These are phyloP conservation scores for Euphorbia tirucalli DNA, from an alignment of 345 rosid genomes.

Conservation along the genomic window DNA sequence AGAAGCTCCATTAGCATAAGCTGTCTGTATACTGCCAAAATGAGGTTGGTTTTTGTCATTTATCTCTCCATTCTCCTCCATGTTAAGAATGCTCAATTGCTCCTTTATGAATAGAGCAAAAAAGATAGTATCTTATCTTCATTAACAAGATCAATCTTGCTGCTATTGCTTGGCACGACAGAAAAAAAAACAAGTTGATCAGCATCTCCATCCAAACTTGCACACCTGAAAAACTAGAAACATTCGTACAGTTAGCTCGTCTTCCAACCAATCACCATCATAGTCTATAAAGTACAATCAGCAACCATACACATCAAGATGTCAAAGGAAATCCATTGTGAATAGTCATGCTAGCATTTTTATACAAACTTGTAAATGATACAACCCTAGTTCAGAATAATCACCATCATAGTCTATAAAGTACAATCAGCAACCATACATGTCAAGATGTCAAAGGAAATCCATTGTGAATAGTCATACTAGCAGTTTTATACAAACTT, in stretches of 20 bases:
- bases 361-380: too few relatives aligned
- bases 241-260: constrained; percentile 29
- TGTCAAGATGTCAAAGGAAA: neutral
- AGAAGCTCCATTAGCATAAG: constrained; percentile 96
- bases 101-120: constrained; percentile 80
- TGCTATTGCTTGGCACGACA: constrained; percentile 35
- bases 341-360: constrained; percentile 4
- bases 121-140: constrained; percentile 91
- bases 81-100: constrained; percentile 51
- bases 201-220: constrained; percentile 96
- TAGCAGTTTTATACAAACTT: neutral
- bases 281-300: neutral
- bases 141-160: constrained; percentile 67
- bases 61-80: constrained; percentile 25
- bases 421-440: neutral
- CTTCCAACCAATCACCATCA: neutral
- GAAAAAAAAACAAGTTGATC: constrained; percentile 81
- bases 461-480: constrained; percentile 6
- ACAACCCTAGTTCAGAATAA: neutral
- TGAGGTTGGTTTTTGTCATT: constrained; percentile 36
- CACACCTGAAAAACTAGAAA: constrained; percentile 69
- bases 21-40: constrained; percentile 85
- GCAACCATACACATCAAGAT: neutral
- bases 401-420: neutral
- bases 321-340: neutral